Percentiles rank a stretch among this genome's conserved stretches.
Conservation (phyloP, 306 rosid genomes). For the Mimosa pudica region DNA sequence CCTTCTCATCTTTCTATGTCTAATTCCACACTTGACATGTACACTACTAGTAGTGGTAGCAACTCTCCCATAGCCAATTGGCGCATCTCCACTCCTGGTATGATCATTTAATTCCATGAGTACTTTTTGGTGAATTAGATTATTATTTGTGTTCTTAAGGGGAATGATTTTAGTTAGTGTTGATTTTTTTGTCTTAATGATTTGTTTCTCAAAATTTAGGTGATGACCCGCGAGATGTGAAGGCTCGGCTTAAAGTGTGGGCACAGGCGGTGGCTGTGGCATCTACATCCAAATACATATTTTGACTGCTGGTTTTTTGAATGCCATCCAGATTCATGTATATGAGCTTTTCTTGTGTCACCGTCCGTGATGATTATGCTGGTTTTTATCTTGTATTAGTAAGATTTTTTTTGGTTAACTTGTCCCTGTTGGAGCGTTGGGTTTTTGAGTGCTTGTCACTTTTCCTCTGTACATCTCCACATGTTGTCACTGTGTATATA, state of each 20-base stretch:
- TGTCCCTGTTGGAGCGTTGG: conserved; percentile 11
- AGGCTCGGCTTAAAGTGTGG: conserved; percentile 92
- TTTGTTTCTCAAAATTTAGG: conserved; percentile 42
- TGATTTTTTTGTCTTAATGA: not conserved
- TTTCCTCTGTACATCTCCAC: conserved; percentile 34
- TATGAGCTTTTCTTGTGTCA: conserved; percentile 22
- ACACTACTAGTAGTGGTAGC: conserved; percentile 75
- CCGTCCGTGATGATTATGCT: conserved; percentile 16
- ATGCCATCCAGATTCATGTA: not conserved
- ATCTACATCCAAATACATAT: conserved; percentile 56
- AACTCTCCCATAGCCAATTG: conserved; percentile 73
- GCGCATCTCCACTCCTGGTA: conserved; percentile 85
- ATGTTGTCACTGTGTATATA: not conserved
- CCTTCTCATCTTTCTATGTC: conserved; percentile 51
- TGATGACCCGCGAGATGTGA: conserved; percentile 81
- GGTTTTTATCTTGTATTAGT: not conserved
- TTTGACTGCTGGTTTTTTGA: conserved; percentile 33
- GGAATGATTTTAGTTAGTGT: not conserved
- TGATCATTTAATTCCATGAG: not conserved
- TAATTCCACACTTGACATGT: conserved; percentile 45
- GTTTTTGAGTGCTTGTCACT: conserved; percentile 32
- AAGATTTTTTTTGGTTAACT: conserved; percentile 11
- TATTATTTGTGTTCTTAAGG: not conserved
- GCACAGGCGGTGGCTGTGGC: conserved; percentile 92
- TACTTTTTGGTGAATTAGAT: not conserved